Percentiles rank a stretch among this genome's conserved stretches.
Conservation (phyloP, 2,329 filamentous ascomycete genomes). For the Cercospora sp. region DNA sequence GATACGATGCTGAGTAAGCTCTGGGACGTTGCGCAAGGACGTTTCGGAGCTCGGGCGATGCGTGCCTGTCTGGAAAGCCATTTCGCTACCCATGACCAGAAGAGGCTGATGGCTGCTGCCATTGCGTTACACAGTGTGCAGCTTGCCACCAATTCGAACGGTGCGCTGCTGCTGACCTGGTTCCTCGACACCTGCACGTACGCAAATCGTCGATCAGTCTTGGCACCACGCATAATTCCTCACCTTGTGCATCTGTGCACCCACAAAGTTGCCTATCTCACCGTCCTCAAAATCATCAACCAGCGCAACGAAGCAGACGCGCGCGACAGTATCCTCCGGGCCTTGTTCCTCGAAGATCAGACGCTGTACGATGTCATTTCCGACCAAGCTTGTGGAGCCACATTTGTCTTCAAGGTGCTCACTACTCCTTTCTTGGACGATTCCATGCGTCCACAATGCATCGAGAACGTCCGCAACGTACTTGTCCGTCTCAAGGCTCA, state of each 20-base stretch:
- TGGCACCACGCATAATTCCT: conserved; percentile 88
- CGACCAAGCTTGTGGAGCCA: conserved; percentile 89
- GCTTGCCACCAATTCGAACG: conserved; percentile 93
- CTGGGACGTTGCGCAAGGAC: conserved; percentile 90
- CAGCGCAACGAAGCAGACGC: conserved; percentile 93
- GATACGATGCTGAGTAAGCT: conserved; percentile 93
- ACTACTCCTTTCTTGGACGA: conserved; percentile 98
- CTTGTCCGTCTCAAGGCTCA: conserved; percentile 88
- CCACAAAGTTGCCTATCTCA: conserved; percentile 96
- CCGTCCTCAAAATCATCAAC: conserved; percentile 96
- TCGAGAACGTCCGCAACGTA: conserved; percentile 89
- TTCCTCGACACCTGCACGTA: conserved; percentile 98
- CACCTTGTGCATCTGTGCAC: conserved; percentile 95
- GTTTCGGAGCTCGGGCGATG: conserved; percentile 95
- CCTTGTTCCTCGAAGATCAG: conserved; percentile 90
- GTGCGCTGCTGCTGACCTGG: conserved; percentile 91
- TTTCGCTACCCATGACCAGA: conserved; percentile 91
- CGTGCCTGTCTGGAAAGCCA: conserved; percentile 95
- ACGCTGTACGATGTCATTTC: conserved; percentile 85
- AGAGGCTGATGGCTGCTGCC: conserved; percentile 87
- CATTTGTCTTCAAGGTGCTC: conserved; percentile 96
- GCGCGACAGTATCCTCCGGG: conserved; percentile 82
- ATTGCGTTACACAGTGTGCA: conserved; percentile 97
- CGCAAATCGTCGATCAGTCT: conserved; percentile 82
- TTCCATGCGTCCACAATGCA: conserved; percentile 78